Conservation (phyloP, 2,329 filamentous ascomycete genomes). For the Hyphodiscus sp. region DNA sequence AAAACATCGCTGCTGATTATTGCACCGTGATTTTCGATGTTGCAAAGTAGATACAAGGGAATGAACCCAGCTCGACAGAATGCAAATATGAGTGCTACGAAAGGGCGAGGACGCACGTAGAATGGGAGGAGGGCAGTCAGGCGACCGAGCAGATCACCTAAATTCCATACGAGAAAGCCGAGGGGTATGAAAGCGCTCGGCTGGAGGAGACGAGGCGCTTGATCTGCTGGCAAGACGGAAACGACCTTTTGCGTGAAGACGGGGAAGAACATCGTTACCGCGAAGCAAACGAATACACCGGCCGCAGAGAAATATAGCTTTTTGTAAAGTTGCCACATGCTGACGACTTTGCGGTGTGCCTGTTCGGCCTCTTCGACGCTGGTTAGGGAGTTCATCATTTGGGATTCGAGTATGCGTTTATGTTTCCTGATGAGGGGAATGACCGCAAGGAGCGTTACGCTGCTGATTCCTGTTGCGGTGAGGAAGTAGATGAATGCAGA, state of each 20-base stretch:
- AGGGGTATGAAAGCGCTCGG: conserved; percentile 80
- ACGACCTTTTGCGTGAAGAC: conserved; percentile 73
- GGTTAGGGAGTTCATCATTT: conserved; percentile 44
- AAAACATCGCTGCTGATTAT: conserved; percentile 75
- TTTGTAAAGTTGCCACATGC: conserved; percentile 60
- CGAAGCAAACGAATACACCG: not conserved
- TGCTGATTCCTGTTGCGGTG: conserved; percentile 73
- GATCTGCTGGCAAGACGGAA: conserved; percentile 36
- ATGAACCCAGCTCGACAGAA: conserved; percentile 64
- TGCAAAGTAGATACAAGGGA: conserved; percentile 85
- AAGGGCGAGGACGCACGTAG: conserved; percentile 56
- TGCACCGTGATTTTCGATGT: conserved; percentile 71
- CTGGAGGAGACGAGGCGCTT: conserved; percentile 54
- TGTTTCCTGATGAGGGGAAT: conserved; percentile 62
- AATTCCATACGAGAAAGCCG: conserved; percentile 88
- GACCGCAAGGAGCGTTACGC: conserved; percentile 65
- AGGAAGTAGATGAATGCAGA: conserved; percentile 89
- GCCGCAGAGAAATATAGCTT: conserved; percentile 52
- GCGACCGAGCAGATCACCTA: conserved; percentile 76
- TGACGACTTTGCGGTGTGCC: conserved; percentile 42
- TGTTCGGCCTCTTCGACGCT: conserved; percentile 48
- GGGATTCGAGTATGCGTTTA: conserved; percentile 44
- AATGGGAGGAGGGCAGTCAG: conserved; percentile 54
- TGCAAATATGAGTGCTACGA: conserved; percentile 59
- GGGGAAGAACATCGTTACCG: conserved; percentile 86